Evolutionary conservation across 192 early-diverging fungal species (phyloP), one percentile per base, ranked within the genome.

Genomic region (Coemansia umbellata): DNA sequence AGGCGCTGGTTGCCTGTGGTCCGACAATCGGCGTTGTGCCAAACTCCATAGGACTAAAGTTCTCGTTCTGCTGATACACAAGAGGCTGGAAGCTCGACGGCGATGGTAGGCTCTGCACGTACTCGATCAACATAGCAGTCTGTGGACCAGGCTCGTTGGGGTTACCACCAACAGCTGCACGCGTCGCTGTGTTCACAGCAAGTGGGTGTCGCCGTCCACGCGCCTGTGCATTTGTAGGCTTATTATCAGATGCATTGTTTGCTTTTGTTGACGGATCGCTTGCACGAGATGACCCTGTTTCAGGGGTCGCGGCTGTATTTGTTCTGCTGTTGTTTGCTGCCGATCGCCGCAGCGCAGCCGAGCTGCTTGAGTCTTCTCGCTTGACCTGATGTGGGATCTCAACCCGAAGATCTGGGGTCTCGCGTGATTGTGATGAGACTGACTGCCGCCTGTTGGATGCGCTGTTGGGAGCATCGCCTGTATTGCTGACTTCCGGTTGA

Each of bases 1-100:
- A 91, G 8, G 83, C 79, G 10, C 83, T 79, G 4, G 69, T 47
- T 37, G 49, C 37, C 23, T 70, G 69, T n/a, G 81, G 79, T 17
- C 81, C 84, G 17, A 81, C 82, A 5, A 84, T 86, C 0, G 89
- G 87, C 8, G 87, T 91, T 17, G 82, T 73, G 21, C 81, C 80
- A 73, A 89, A 89, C 27, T 85, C 86, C 44, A 91, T 74, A 8
- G 89, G 89, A 53, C 87, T 89, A n/a, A 80, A 85, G 45, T 85
- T 68, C 35, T 87, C 85, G 44, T 70, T 81, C 15, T 80, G 78
- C 42, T 87, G 84, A 53, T 87, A 87, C 37, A 91, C 84, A 32
- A 86, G 80, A 2, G 87, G 82, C 57, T 89, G 89, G 58, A 89
- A 87, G 0, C 84, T 80, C 6, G 84, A 86, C 11, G 88, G 88